Evolutionary conservation across 2,329 filamentous ascomycete genomes (phyloP).

Genomic region (Phialophora expanda): DNA sequence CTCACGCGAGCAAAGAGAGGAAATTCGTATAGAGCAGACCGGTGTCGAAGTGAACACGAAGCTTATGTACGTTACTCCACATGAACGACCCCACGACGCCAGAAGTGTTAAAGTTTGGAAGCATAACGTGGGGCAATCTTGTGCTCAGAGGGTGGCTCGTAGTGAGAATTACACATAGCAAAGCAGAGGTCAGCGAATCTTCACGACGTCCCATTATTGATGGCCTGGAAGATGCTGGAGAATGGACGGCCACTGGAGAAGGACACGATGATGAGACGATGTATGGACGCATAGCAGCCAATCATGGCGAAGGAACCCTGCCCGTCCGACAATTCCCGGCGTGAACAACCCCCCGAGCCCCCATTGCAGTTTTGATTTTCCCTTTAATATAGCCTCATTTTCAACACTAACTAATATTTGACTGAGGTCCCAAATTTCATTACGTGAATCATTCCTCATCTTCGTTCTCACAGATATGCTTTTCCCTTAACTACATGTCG

Average conservation of each 20-base stretch:
- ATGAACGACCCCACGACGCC: background rate
- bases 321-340: too few relatives aligned
- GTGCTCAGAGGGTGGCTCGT: background rate
- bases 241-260: background rate
- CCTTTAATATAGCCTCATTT: too few relatives aligned
- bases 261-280: background rate
- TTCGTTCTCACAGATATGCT: too few relatives aligned
- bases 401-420: too few relatives aligned
- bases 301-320: background rate
- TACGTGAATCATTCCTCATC: too few relatives aligned
- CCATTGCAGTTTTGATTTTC: too few relatives aligned
- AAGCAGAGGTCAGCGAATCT: background rate
- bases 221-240: background rate
- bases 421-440: too few relatives aligned
- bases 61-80: conserved; percentile 1
- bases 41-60: background rate
- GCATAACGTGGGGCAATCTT: background rate
- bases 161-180: background rate
- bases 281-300: background rate
- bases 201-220: background rate
- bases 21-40: background rate
- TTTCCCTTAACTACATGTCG: too few relatives aligned
- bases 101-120: background rate
- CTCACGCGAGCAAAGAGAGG: background rate
- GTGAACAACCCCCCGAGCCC: too few relatives aligned